Evolutionary conservation across 371 early-diverging fungal species (phyloP), one percentile per base, ranked within the genome.

Genomic region (Apophysomyces elegans): DNA sequence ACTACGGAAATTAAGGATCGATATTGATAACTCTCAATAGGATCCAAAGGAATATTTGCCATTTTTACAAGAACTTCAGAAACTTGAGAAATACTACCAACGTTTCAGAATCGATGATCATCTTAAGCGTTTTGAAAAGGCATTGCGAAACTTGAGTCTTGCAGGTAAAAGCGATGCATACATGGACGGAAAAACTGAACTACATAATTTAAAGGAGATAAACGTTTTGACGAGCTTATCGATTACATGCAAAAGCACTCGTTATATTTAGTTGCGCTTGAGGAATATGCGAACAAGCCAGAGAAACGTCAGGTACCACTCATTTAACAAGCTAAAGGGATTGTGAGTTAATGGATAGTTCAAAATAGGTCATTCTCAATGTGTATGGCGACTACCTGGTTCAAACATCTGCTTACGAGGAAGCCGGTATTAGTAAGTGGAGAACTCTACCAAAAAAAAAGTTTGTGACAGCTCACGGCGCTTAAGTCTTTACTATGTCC

Each of bases 11-110:
- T 56, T 9, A n/a, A 12, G 6, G 35, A 4, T 32, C 43, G 5
- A 26, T 37, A 37, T 26, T 18, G 35, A 61, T 44, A 36, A 4
- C 38, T 14, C 5, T 5, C 37, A 13, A 8, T 46, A 84, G 84
- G 98, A 98, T 84, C 98, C 98, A 18, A 84, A 95, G 35, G 99
- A 98, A 80, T 97, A 97, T 64, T 73, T 97, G 57, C 91, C 96
- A 1, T 95, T 95, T 78, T 79, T 98, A 62, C 83, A 90, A 46
- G 92, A 91, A 65, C 87, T 97, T 57, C 88, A 92, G 44, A 85
- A 86, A 21, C 75, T 95, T 16, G 84, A 87, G 43, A 80, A 78
- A 54, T 84, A 89, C 50, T 92, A 93, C 63, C 95, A 93, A 67
- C 87, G 91, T 4, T 97, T 85, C 86, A 75, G 81, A 67, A 97